Base-by-base conservation (phyloP, 257 asterid genomes). In the Salvia splendens region DNA sequence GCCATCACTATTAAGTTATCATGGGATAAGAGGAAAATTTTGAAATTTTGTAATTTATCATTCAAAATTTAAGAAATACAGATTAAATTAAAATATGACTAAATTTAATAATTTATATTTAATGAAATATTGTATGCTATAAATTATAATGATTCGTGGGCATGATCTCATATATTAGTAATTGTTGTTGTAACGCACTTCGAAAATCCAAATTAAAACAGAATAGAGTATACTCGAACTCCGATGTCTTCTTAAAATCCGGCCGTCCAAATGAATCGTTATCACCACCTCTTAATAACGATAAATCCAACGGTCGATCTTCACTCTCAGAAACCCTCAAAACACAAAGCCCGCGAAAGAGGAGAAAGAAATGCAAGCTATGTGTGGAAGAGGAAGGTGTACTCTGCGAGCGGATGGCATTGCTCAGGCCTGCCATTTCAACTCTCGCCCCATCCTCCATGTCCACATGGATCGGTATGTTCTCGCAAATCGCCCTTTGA, bases 321-420 rank as follows among this genome's bases (percentile, higher is more conserved):
- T 46, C 43, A 15, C 42, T 62, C 65, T 28, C 58, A 69, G 15
- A 56, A 36, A 57, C 71, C 79, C 75, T 41, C 77, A 20, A 38
- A 61, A 55, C 33, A 24, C 38, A 51, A 64, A 58, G 42, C 75
- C 73, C 73, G 74, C 70, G 24, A 35, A 69, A 49, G 61, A 50
- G 69, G 16, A 62, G 65, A 20, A 43, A 67, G 65, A 20, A 42
- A 35, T 20, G 20, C 41, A 48, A 17, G 36, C 64, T 53, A 92
- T 92, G 98, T 92, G 98, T 61, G 98, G 98, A 75, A 83, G 98
- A 72, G 85, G 81, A 38, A 84, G 98, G 33, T 89, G 93, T 73
- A 82, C 93, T 61, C 80, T 87, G 68, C 79, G 96, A 81, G 41
- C 91, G 70, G 95, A 87, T 28, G 96, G 76, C 68, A 63, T 76